phyloP scores from a whole-genome alignment of 108 stramenopile species.

The Aureococcus anophagefferens region DNA sequence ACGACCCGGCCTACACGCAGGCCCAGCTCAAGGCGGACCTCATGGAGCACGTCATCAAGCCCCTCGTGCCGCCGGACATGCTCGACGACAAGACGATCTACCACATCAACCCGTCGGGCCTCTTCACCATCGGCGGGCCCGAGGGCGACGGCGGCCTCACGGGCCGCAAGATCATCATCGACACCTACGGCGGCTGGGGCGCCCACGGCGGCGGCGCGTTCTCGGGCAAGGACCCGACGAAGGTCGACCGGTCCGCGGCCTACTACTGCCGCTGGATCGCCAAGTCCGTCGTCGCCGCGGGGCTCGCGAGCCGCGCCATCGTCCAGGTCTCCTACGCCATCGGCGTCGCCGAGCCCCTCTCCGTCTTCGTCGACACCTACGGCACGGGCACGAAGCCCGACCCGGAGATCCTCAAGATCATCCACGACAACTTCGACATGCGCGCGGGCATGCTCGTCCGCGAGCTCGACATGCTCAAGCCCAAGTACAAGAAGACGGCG shows the following conservation, averaged over 20 bases:
- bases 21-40: slow-evolving; percentile 52
- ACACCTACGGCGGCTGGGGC: slow-evolving; percentile 64
- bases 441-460: slow-evolving; percentile 44
- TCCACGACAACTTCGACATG: slow-evolving; percentile 60
- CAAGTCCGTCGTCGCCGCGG: slow-evolving; percentile 54
- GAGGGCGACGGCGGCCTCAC: slow-evolving; percentile 62
- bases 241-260: slow-evolving; percentile 57
- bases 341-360: slow-evolving; percentile 50
- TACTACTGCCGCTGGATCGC: slow-evolving; percentile 58
- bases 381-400: slow-evolving; percentile 49
- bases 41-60: slow-evolving; percentile 55
- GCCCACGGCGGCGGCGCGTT: slow-evolving; percentile 64
- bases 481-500: slow-evolving; percentile 49
- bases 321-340: slow-evolving; percentile 61
- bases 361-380: slow-evolving; percentile 53
- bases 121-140: slow-evolving; percentile 58
- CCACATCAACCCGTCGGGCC: slow-evolving; percentile 47
- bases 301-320: slow-evolving; percentile 44
- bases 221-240: slow-evolving; percentile 65
- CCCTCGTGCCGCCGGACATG: slow-evolving; percentile 49
- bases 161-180: slow-evolving; percentile 65
- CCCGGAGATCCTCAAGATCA: slow-evolving; percentile 45
- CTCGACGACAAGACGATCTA: slow-evolving; percentile 53
- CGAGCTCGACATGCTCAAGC: slow-evolving; percentile 41
- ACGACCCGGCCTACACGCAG: slow-evolving; percentile 44